A percentile compares a stretch with the other conserved stretches of the same genome.
Evolutionary conservation across 805 yeast species (phyloP).

Genomic region (Teunomyces atbi): DNA sequence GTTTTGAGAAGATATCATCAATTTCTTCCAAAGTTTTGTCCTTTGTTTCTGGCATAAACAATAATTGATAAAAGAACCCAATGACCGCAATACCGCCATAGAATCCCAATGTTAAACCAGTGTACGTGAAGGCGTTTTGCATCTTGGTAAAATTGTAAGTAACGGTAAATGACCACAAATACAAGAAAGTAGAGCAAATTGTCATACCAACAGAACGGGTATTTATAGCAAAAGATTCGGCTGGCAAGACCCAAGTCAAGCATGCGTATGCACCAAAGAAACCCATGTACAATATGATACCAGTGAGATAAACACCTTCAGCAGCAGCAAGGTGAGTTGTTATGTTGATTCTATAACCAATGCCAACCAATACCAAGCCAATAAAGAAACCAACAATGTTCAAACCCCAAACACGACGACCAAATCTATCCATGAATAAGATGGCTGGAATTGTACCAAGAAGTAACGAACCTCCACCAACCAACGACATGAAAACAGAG

Average conservation of each 20-base stretch:
- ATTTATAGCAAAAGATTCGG: slow-evolving; percentile 59
- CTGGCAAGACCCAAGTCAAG: slow-evolving; percentile 67
- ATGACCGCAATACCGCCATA: slow-evolving; percentile 65
- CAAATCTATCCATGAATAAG: slow-evolving; percentile 54
- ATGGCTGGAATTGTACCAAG: slow-evolving; percentile 68
- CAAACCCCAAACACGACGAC: slow-evolving; percentile 59
- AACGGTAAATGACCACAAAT: slow-evolving; percentile 61
- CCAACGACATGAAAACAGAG: slow-evolving; percentile 65
- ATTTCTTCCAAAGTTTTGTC: slow-evolving; percentile 71
- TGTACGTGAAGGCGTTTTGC: slow-evolving; percentile 56
- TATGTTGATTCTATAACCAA: slow-evolving; percentile 46
- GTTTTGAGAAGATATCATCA: slow-evolving; percentile 56
- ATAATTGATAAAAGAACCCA: slow-evolving; percentile 51
- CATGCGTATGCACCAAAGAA: slow-evolving; percentile 68
- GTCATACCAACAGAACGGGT: slow-evolving; percentile 68
- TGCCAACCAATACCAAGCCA: slow-evolving; percentile 60
- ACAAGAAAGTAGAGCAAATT: slow-evolving; percentile 51
- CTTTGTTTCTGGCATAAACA: slow-evolving; percentile 72
- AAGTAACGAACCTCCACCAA: slow-evolving; percentile 63
- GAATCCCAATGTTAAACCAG: slow-evolving; percentile 64
- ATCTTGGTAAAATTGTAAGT: slow-evolving; percentile 61
- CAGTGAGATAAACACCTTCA: slow-evolving; percentile 60
- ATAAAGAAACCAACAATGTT: slow-evolving; percentile 57
- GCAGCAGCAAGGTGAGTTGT: slow-evolving; percentile 45
- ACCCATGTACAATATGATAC: slow-evolving; percentile 61